Conservation (phyloP, 108 stramenopile genomes). For the Chaetoceros muelleri region DNA sequence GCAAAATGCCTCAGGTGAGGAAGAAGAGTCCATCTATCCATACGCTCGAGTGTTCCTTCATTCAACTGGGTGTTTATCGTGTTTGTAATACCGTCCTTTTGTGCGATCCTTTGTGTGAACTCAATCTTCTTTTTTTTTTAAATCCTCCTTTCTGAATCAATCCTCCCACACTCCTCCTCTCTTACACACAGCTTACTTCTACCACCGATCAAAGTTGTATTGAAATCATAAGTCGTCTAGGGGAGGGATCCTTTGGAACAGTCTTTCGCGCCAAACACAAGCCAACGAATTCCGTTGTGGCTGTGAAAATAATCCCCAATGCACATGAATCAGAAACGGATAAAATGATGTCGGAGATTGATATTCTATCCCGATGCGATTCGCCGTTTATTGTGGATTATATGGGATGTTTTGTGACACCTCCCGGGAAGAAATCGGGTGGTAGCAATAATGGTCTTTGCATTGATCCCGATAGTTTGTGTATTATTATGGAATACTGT, state of each 20-base stretch:
- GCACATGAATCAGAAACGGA: slow-evolving; percentile 51
- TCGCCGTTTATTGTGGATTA: slow-evolving; percentile 83
- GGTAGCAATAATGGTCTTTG: slow-evolving; percentile 3
- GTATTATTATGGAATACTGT: slow-evolving; percentile 94
- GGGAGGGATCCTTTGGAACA: slow-evolving; percentile 89
- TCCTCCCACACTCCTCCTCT: too few relatives aligned
- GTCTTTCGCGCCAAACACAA: slow-evolving; percentile 82
- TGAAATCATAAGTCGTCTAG: slow-evolving; percentile 50
- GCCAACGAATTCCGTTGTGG: slow-evolving; percentile 68
- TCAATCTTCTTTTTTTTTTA: too few relatives aligned
- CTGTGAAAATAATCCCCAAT: slow-evolving; percentile 84
- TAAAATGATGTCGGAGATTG: slow-evolving; percentile 86
- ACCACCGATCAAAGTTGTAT: slow-evolving; percentile 2
- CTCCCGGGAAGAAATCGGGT: slow-evolving; percentile 10
- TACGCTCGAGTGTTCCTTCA: too few relatives aligned
- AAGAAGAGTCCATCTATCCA: too few relatives aligned
- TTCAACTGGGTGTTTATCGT: too few relatives aligned
- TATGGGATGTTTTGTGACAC: slow-evolving; percentile 72
- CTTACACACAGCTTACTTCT: background rate
- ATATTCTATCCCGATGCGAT: slow-evolving; percentile 78
- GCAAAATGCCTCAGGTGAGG: too few relatives aligned
- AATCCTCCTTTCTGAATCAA: too few relatives aligned
- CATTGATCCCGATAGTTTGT: slow-evolving; percentile 46
- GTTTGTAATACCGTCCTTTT: too few relatives aligned
- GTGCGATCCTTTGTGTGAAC: too few relatives aligned